Percentiles rank a stretch among this genome's conserved stretches.
Evolutionary conservation across 78 protist species (phyloP).

Genomic region (Pelomyxa schiedti): DNA sequence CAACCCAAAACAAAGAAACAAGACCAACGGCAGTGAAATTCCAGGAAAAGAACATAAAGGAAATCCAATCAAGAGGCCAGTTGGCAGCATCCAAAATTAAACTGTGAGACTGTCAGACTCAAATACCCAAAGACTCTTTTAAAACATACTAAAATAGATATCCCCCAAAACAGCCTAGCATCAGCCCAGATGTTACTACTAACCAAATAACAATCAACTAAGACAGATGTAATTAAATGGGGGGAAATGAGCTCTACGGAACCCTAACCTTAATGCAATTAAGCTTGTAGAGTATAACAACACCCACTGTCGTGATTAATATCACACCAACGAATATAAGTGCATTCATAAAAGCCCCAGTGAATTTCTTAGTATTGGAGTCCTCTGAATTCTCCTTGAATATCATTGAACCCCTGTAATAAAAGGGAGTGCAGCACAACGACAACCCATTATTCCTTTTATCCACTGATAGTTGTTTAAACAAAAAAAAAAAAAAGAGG

Average conservation of each 20-base stretch:
- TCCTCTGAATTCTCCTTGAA: too few relatives aligned
- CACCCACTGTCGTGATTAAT: neutral
- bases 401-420: too few relatives aligned
- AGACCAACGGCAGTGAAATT: constrained; percentile 71
- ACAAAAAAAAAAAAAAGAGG: neutral
- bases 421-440: too few relatives aligned
- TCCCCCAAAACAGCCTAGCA: neutral
- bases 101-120: neutral
- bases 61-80: neutral
- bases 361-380: too few relatives aligned
- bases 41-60: constrained; percentile 18
- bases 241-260: neutral
- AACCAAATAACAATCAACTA: neutral
- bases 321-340: too few relatives aligned
- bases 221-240: neutral
- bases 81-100: neutral
- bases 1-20: constrained; percentile 35
- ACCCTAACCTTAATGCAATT: neutral
- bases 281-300: neutral
- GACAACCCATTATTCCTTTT: neutral
- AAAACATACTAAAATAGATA: neutral
- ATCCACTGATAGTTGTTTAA: too few relatives aligned
- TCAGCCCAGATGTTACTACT: neutral
- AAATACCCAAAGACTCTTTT: neutral
- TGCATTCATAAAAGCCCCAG: too few relatives aligned